Evolutionary conservation across 169 alveolate species (phyloP), one percentile per base, ranked within the genome.

Genomic region (Eimeria praecox): DNA sequence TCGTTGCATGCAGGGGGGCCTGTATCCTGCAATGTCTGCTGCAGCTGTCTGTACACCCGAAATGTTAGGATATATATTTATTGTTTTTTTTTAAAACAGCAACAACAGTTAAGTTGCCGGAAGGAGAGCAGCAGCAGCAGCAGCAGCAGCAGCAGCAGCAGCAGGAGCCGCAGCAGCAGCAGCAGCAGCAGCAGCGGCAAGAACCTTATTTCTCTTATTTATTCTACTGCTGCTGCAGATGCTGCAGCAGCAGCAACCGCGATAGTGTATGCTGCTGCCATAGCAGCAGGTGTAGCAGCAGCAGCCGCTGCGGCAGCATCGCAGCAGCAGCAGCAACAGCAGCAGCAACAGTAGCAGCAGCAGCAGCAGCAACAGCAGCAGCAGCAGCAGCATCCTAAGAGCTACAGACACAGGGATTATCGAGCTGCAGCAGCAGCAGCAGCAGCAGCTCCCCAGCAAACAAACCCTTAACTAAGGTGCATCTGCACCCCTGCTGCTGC

Each of bases 321-420:
- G 66, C 66, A 56, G 66, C 66, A 56, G 66, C 66, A 56, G 66
- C 66, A 56, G 66, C 66, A 56, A 20, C 66, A 56, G 27, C 66
- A 14, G 66, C 66, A 56, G 66, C 66, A 56, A 20, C 66, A 56
- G 66, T 20, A 56, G 66, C 66, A 56, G 66, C 66, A 56, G 66
- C 66, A 56, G 66, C 66, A 56, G 66, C 66, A 56, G 66, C 66
- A 56, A 20, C 66, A 56, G 66, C 66, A 56, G 66, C 66, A 56
- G 66, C 66, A 56, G 66, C 66, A 20, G 66, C 66, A 20, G 66
- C 27, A 14, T 56, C 20, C 66, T 12, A 20, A 14, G 66, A 12
- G 66, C 66, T 56, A 20, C 27, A 20, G 66, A 12, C 66, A 56
- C 66, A 12, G 27, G 20, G 27, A 56, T 56, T 56, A 20, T 56